Percentiles rank a stretch among this genome's conserved stretches.
Evolutionary conservation across 2,329 filamentous ascomycete genomes (phyloP).

Genomic region (Fusarium papillatum): DNA sequence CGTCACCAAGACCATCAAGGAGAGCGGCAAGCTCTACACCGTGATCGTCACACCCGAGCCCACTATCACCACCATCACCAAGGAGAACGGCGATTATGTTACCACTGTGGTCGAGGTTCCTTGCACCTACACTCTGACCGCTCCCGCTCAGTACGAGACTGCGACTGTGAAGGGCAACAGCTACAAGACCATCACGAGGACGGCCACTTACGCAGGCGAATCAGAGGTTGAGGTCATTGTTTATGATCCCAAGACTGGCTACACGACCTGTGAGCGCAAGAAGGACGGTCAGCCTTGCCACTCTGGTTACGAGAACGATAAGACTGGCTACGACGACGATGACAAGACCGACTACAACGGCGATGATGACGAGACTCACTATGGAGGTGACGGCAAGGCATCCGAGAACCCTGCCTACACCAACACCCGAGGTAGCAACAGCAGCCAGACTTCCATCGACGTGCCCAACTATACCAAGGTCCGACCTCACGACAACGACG

Average conservation of each 20-base stretch:
- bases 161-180: slow-evolving; percentile 38
- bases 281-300: slow-evolving; percentile 46
- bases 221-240: slow-evolving; percentile 48
- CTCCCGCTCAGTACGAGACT: slow-evolving; percentile 40
- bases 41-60: slow-evolving; percentile 36
- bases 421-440: slow-evolving; percentile 16
- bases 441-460: slow-evolving; percentile 12
- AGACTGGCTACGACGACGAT: slow-evolving; percentile 4
- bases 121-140: slow-evolving; percentile 40
- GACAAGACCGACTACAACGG: slow-evolving; percentile 1
- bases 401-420: slow-evolving; percentile 22
- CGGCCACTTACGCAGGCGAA: slow-evolving; percentile 34
- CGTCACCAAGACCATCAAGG: slow-evolving; percentile 42
- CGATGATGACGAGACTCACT: slow-evolving; percentile 2
- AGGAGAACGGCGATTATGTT: slow-evolving; percentile 29
- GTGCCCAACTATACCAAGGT: slow-evolving; percentile 34
- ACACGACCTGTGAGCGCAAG: slow-evolving; percentile 45
- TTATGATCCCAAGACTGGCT: slow-evolving; percentile 48
- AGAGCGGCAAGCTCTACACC: slow-evolving; percentile 38
- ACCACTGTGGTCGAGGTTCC: slow-evolving; percentile 35
- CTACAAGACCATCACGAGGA: slow-evolving; percentile 33
- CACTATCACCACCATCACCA: slow-evolving; percentile 32
- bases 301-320: slow-evolving; percentile 16
- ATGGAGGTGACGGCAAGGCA: slow-evolving; percentile 12
- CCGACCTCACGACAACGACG: slow-evolving; percentile 22